Percentiles rank a stretch among this genome's conserved stretches.
Evolutionary conservation across 495 filamentous ascomycete genomes (phyloP).

Genomic region (Aspergillus wentii): DNA sequence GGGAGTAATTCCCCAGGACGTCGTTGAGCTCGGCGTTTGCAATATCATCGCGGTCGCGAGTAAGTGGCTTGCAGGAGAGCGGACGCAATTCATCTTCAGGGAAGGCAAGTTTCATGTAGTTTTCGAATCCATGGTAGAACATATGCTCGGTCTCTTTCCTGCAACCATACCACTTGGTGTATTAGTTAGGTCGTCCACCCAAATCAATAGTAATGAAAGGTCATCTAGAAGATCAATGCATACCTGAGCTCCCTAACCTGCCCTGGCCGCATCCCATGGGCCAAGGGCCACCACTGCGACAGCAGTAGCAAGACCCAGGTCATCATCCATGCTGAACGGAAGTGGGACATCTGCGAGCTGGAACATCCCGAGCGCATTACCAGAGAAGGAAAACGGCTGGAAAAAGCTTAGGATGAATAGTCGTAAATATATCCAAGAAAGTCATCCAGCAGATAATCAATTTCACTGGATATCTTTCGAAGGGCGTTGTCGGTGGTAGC

Average conservation of each 20-base stretch:
- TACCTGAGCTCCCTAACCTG: slow-evolving; percentile 40
- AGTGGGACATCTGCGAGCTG: slow-evolving; percentile 33
- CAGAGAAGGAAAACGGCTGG: slow-evolving; percentile 20
- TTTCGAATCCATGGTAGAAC: slow-evolving; percentile 97
- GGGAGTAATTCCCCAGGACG: slow-evolving; percentile 92
- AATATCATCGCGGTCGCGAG: slow-evolving; percentile 74
- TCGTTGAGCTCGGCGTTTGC: slow-evolving; percentile 87
- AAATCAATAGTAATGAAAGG: slow-evolving; percentile 5
- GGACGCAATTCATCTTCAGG: slow-evolving; percentile 96
- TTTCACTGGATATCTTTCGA: too few relatives aligned
- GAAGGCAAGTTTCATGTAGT: slow-evolving; percentile 90
- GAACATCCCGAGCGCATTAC: slow-evolving; percentile 45
- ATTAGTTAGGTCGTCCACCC: slow-evolving; percentile 3
- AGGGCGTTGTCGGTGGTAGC: too few relatives aligned
- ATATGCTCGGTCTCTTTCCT: slow-evolving; percentile 80
- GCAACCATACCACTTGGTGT: not conserved
- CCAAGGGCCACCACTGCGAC: slow-evolving; percentile 35
- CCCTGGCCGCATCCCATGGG: slow-evolving; percentile 35
- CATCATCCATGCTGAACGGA: slow-evolving; percentile 32
- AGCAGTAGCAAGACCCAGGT: slow-evolving; percentile 36
- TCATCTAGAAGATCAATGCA: slow-evolving; percentile 1
- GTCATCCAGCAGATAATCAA: too few relatives aligned
- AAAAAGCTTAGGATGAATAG: slow-evolving; percentile 30
- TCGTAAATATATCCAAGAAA: too few relatives aligned
- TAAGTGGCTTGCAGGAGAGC: slow-evolving; percentile 75